Conservation (phyloP, 140 eudicot species). For the Anethum foeniculum region DNA sequence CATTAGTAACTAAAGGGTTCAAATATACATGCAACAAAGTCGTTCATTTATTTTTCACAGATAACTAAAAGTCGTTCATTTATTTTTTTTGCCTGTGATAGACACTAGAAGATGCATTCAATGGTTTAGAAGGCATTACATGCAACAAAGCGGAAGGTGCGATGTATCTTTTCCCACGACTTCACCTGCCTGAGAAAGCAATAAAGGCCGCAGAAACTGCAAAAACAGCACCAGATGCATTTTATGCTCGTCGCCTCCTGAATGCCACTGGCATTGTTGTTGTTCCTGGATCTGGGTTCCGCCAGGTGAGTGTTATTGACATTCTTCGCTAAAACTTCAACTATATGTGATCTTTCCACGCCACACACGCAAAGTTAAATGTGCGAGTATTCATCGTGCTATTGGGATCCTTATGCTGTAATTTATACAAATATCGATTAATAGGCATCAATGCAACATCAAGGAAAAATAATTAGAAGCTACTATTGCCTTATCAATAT, state of each 20-base stretch:
- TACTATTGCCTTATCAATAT: background rate
- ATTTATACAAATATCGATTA: background rate
- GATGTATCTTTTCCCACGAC: constrained; percentile 92
- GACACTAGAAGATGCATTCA: constrained; percentile 83
- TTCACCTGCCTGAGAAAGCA: constrained; percentile 76
- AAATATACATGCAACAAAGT: background rate
- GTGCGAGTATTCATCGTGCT: background rate
- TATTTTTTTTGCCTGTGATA: constrained; percentile 11
- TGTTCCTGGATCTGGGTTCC: constrained; percentile 96
- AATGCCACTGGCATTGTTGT: constrained; percentile 92
- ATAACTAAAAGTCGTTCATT: background rate
- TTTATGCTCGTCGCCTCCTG: constrained; percentile 61
- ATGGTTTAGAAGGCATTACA: constrained; percentile 81
- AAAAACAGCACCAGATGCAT: constrained; percentile 79
- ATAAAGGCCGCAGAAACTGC: constrained; percentile 82
- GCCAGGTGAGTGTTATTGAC: constrained; percentile 51
- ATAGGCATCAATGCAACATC: background rate
- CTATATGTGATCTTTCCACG: background rate
- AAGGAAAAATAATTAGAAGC: background rate
- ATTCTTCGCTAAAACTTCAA: background rate
- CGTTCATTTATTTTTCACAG: background rate
- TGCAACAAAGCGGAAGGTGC: constrained; percentile 99
- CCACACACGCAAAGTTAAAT: background rate
- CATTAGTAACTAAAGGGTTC: background rate
- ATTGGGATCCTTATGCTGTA: background rate